Conservation (phyloP, 2,329 filamentous ascomycete species). For the Xylaria sp. region DNA sequence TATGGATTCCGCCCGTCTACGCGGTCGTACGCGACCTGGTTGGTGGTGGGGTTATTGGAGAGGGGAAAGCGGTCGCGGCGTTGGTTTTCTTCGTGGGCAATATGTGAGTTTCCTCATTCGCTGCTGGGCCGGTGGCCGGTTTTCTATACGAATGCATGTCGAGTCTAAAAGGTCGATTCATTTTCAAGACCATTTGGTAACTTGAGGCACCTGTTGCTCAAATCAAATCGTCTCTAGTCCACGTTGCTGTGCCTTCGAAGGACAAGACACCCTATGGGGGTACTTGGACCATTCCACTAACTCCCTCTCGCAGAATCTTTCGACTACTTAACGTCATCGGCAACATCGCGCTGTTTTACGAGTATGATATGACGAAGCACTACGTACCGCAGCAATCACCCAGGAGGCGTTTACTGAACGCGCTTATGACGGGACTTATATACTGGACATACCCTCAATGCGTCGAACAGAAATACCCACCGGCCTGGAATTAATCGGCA, state of each 20-base stretch:
- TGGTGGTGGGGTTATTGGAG: conserved; percentile 8
- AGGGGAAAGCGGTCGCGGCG: conserved; percentile 33
- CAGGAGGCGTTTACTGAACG: conserved; percentile 31
- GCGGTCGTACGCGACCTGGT: conserved; percentile 24
- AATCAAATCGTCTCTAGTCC: background rate
- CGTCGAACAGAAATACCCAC: conserved; percentile 43
- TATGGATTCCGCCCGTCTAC: conserved; percentile 38
- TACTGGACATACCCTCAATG: conserved; percentile 47
- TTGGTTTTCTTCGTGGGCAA: conserved; percentile 42
- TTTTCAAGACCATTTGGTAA: background rate
- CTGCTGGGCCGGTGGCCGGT: background rate
- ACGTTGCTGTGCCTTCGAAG: background rate
- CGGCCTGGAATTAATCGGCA: conserved; percentile 19
- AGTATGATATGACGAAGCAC: conserved; percentile 44
- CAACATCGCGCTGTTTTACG: conserved; percentile 41
- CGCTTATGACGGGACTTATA: conserved; percentile 38
- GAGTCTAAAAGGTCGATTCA: background rate
- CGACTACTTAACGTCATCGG: conserved; percentile 44
- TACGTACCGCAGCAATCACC: conserved; percentile 36
- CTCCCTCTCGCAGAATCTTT: conserved; percentile 35
- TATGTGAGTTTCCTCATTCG: conserved; percentile 37
- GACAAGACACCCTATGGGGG: background rate
- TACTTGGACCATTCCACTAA: background rate
- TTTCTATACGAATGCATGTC: background rate
- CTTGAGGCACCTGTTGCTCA: background rate